Base-by-base conservation (phyloP, 768 basidiomycete species). In the Hysterangium stoloniferum region DNA sequence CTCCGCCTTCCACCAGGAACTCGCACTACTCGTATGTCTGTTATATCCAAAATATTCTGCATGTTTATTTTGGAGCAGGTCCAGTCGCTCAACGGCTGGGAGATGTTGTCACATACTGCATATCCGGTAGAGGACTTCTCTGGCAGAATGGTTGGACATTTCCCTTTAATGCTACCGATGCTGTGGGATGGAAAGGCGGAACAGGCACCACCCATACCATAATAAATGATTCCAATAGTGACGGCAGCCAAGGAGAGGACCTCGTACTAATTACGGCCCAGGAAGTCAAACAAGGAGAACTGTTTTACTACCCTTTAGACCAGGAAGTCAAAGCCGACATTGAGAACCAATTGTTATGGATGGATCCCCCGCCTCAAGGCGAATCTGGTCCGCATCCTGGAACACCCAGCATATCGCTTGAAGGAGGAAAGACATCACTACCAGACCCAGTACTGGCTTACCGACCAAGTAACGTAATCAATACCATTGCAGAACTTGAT, bases 121-220 rank as follows among this genome's bases (percentile, higher is more conserved):
- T 51, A 17, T 51, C 49, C 4, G 49, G 49, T 12, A 29, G 24
- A 33, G 49, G 49, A 5, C 13, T 51, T 1, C 3, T 51, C 17
- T 51, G 49, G 49, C 49, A 51, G 31, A 51, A 51, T 29, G 49
- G 49, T 4, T 51, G 49, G 49, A 51, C 49, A 4, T 51, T 51
- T 29, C 49, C 49, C 22, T 42, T 51, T 17, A 22, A 38, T 6
- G 25, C 36, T 3, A 45, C 37, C 6, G 57, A 55, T 36, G 37
- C 36, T 1, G 58, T 48, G 38, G 58, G 58, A 29, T 61, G 58
- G 59, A 55, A 54, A 33, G 56, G 54, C 6, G 56, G 56, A 1
- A 59, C 58, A 9, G 59, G 59, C 25, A 51, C 56, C 41, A 29
- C 52, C 19, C 55, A 57, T 34, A 54, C 58, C 5, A 32, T 61